Evolutionary conservation across 2,329 filamentous ascomycete genomes (phyloP), one percentile per base, ranked within the genome.

Genomic region (Arthrobotrys conoides): DNA sequence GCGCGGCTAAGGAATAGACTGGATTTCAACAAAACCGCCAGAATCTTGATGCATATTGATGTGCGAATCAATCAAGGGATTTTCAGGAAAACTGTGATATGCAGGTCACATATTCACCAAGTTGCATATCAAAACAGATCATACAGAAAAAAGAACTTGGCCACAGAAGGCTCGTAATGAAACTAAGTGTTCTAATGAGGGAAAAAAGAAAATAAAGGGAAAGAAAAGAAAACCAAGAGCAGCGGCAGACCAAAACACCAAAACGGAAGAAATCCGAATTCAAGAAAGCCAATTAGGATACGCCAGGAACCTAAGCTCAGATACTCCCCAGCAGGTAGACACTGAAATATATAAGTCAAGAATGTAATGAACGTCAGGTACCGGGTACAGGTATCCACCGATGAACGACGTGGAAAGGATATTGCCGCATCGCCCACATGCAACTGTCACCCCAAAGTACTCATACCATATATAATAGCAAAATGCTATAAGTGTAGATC

Each of bases 401-500:
- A 63, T 68, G 53, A 68, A 44, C 55, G 53, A 55, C 46, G 44
- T 59, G 27, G 30, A 30, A 69, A 51, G 30, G 44, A 63, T 66
- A 48, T 44, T 44, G 48, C 38, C 33, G 27, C 18, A 68, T 51
- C 51, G 51, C 30, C 18, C 51, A 44, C 27, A 51, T 73, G 18
- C 18, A 66, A 10, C 33, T 30, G 27, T 63, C 41, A 53, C 48
- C n/a, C 49, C 12, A 38, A 30, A 73, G 51, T 18, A 53, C 18
- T 20, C 44, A 30, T 66, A 59, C 59, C 12, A 46, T 57, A 16
- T n/a, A 46, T 46, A 2, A 46, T 18, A 18, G 41, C 12, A 9
- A 33, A 36, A 22, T 27, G 59, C 41, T 65, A 78, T 72, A 78
- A 27, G 38, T 78, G 75, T 24, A 78, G 55, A 65, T 78, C 75